Evolutionary conservation across 1,284 basidiomycete genomes (phyloP), one percentile per base, ranked within the genome.

Genomic region (Grifola frondosa): DNA sequence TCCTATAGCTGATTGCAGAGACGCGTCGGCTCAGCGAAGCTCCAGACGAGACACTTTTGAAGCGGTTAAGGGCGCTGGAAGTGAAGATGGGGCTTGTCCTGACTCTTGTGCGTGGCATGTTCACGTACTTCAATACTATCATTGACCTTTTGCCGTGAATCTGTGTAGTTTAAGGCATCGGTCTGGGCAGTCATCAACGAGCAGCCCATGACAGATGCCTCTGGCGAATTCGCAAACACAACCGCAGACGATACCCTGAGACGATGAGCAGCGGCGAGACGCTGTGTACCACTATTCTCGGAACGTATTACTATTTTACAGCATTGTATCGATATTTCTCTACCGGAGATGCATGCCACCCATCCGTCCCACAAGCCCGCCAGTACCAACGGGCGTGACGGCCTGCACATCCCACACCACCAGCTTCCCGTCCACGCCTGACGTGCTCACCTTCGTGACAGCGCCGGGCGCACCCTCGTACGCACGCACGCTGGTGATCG

Each of bases 121-220:
- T 34, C 16, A 16, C 25, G 9, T 3, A 10, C 21, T 9, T 16
- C 7, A 15, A 4, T n/a, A 24, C n/a, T n/a, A n/a, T n/a, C n/a
- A n/a, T 34, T 50, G n/a, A n/a, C n/a, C n/a, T n/a, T n/a, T n/a
- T n/a, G n/a, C n/a, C n/a, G n/a, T n/a, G n/a, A n/a, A n/a, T n/a
- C n/a, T n/a, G n/a, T 52, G 3, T 64, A 96, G 86, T 96, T 92
- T 76, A 92, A 94, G 69, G 92, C 92, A 0, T 93, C 91, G 12
- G 93, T 97, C 0, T 97, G 92, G 92, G 90, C 88, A 8, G 86
- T 95, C 34, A 86, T 97, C 58, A 90, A 92, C 61, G 90, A 96
- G 54, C 87, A 90, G 54, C 78, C 84, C 41, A 73, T 74, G 26
- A 69, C 69, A 30, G 76, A 79, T 23, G 67, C 71, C 13, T 57